Base-by-base conservation (phyloP, 1,284 basidiomycete genomes). In the Kalmanozyma brasiliensis region DNA sequence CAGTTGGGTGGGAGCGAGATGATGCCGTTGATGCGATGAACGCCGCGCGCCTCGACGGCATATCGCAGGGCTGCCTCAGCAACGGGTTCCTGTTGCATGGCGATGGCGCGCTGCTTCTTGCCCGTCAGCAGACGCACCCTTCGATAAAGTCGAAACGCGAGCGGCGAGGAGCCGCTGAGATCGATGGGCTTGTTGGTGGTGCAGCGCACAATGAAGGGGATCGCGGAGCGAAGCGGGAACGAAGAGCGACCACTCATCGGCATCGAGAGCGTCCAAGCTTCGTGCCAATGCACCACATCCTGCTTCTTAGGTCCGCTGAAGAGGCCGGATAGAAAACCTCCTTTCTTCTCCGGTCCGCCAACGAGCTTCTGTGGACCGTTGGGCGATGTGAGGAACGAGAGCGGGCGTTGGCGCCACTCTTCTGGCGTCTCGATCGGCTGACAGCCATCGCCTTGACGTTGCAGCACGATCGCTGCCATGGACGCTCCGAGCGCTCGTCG, bases 201-300 rank as follows among this genome's bases (percentile, higher is more conserved):
- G 47, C 62, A 65, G n/a, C 62, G 49, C n/a, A 68, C 49, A 14
- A 76, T 47, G 24, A 76, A 71, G 1, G 74, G 74, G n/a, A 76
- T 64, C 0, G 61, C 51, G 3, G 67, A 61, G 6, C 71, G 74
- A 30, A 76, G 49, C 3, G 74, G 60, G 20, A 74, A 76, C 0
- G 52, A 60, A 2, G 64, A 46, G 8, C 58, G 40, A 2, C 62
- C 59, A 9, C 47, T 53, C 34, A 67, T 65, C 4, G 71, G 67
- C 32, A 73, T 43, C 8, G 69, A 69, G 19, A 75, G 37, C 3
- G 65, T 59, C 74, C 71, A 76, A 0, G 52, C 51, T 29, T 65
- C 62, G 34, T 56, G 52, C 60, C 52, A 52, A 7, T 63, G 42
- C 1, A 52, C 47, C 22, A 35, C 17, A 6, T 26, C 17, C 36